These are phyloP conservation scores for Saccharata proteae DNA, from an alignment of 2,329 filamentous ascomycete species.

Conservation along the genomic window DNA sequence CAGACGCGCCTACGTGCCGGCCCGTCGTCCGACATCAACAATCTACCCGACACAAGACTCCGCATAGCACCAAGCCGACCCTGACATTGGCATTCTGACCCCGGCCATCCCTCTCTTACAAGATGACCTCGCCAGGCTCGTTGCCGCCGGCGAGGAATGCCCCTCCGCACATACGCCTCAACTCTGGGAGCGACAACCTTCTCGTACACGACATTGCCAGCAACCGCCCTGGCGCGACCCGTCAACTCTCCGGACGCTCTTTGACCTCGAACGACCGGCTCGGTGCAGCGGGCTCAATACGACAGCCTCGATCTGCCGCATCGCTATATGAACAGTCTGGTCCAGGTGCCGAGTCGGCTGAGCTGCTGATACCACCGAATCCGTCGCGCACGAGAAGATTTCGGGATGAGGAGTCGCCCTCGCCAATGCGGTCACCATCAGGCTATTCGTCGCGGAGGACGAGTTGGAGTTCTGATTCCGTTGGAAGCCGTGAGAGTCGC, in stretches of 20 bases:
- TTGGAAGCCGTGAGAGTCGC: slow-evolving; percentile 40
- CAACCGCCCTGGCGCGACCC: slow-evolving; percentile 24
- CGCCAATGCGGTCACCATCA: slow-evolving; percentile 35
- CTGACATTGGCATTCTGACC: too few relatives aligned
- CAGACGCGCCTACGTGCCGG: too few relatives aligned
- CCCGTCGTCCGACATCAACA: too few relatives aligned
- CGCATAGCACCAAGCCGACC: too few relatives aligned
- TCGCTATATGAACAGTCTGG: slow-evolving; percentile 23
- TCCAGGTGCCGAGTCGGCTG: slow-evolving; percentile 32
- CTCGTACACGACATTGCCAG: slow-evolving; percentile 25
- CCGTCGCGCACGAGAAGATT: slow-evolving; percentile 37
- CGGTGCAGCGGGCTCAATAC: slow-evolving; percentile 16
- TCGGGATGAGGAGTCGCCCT: slow-evolving; percentile 38
- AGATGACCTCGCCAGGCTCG: slow-evolving; percentile 8
- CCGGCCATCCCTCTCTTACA: too few relatives aligned
- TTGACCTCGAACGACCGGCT: too few relatives aligned
- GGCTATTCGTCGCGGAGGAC: slow-evolving; percentile 47
- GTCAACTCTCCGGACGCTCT: slow-evolving; percentile 32
- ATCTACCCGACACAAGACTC: too few relatives aligned
- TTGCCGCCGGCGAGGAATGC: slow-evolving; percentile 14
- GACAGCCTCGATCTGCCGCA: background rate
- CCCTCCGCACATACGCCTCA: slow-evolving; percentile 51
- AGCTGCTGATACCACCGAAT: slow-evolving; percentile 38
- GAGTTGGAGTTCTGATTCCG: slow-evolving; percentile 51
- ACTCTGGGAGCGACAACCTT: slow-evolving; percentile 46